phyloP scores from a whole-genome alignment of 352 stramenopile species.

The Pythium dissimile region DNA sequence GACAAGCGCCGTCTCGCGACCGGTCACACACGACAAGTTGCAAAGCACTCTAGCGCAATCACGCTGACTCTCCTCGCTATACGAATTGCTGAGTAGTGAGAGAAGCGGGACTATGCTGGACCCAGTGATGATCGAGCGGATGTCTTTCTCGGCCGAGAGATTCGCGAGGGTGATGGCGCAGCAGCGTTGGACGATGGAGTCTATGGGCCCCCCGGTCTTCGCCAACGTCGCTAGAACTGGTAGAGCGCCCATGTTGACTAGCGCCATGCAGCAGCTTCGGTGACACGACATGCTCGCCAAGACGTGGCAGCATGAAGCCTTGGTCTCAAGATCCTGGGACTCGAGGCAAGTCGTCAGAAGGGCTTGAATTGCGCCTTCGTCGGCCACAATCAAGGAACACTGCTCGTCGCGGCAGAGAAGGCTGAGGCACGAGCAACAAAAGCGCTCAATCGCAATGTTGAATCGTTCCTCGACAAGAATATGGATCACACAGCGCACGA shows the following conservation, averaged over 20 bases:
- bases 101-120: slow-evolving; percentile 52
- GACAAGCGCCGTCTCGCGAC: slow-evolving; percentile 46
- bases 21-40: slow-evolving; percentile 60
- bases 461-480: slow-evolving; percentile 48
- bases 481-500: slow-evolving; percentile 52
- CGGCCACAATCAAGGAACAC: slow-evolving; percentile 49
- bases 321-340: slow-evolving; percentile 58
- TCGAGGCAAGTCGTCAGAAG: slow-evolving; percentile 59
- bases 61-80: slow-evolving; percentile 77
- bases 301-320: slow-evolving; percentile 72
- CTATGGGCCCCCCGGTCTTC: slow-evolving; percentile 42
- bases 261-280: slow-evolving; percentile 44
- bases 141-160: slow-evolving; percentile 45
- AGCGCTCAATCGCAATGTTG: slow-evolving; percentile 59
- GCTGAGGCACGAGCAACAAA: slow-evolving; percentile 70
- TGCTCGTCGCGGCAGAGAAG: slow-evolving; percentile 65
- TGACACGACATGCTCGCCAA: slow-evolving; percentile 74
- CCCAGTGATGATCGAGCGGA: slow-evolving; percentile 44
- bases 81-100: slow-evolving; percentile 66
- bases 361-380: slow-evolving; percentile 46
- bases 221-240: slow-evolving; percentile 54
- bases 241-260: slow-evolving; percentile 51
- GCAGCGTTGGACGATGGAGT: slow-evolving; percentile 44
- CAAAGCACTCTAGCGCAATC: slow-evolving; percentile 72
- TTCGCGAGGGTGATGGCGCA: slow-evolving; percentile 72